These are phyloP conservation scores for Spiraea crenata DNA, from an alignment of 331 rosid genomes.

Conservation along the genomic window DNA sequence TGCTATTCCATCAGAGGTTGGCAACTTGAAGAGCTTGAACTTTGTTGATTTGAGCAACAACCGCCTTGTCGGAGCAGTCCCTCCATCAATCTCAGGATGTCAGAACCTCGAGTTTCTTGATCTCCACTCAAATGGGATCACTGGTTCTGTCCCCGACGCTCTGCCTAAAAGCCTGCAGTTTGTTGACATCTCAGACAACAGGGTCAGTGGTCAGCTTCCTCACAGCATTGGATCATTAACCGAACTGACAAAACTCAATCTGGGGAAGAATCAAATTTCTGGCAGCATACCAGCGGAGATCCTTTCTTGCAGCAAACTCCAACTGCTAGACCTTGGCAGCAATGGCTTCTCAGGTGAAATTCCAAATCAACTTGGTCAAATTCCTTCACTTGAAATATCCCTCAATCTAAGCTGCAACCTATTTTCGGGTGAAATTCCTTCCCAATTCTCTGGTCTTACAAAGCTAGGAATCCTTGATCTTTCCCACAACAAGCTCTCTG, in stretches of 20 bases:
- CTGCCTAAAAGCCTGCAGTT: conserved; percentile 69
- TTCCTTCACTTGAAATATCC: conserved; percentile 75
- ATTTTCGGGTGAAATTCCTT: conserved; percentile 78
- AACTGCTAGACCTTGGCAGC: conserved; percentile 73
- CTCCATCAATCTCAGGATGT: conserved; percentile 61
- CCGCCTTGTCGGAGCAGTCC: conserved; percentile 64
- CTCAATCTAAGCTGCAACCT: conserved; percentile 83
- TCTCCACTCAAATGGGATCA: conserved; percentile 74
- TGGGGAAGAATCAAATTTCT: conserved; percentile 58
- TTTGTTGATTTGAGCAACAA: conserved; percentile 63
- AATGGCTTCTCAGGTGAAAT: conserved; percentile 74
- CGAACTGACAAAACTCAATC: conserved; percentile 71
- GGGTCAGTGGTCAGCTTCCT: conserved; percentile 57
- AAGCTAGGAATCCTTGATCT: conserved; percentile 77
- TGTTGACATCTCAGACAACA: conserved; percentile 70
- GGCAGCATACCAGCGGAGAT: conserved; percentile 80
- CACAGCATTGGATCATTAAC: conserved; percentile 52
- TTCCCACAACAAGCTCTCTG: conserved; percentile 76
- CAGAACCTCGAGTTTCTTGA: conserved; percentile 72
- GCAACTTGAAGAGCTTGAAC: conserved; percentile 52
- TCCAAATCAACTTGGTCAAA: conserved; percentile 63
- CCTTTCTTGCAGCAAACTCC: conserved; percentile 68
- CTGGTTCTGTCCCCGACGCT: conserved; percentile 60
- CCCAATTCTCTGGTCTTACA: conserved; percentile 56
- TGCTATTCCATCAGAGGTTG: conserved; percentile 70